phyloP scores from a whole-genome alignment of 345 rosid species.

The Isatis tinctoria region DNA sequence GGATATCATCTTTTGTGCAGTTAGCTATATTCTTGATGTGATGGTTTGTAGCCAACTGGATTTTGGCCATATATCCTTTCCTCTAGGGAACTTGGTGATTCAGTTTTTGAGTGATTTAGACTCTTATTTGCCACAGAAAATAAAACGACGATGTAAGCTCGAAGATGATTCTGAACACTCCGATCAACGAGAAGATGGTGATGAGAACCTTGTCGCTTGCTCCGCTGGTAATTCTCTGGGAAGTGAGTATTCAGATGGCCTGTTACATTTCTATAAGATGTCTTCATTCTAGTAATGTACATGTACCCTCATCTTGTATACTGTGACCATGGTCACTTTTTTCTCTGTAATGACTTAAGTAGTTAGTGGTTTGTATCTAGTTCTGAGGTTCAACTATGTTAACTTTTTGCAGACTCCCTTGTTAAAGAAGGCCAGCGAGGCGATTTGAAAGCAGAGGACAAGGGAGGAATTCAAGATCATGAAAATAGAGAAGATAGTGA shows the following conservation, averaged over 20 bases:
- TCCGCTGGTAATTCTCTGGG: slow-evolving; percentile 58
- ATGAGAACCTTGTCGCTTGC: slow-evolving; percentile 54
- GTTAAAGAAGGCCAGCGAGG: slow-evolving; percentile 56
- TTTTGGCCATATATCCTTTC: slow-evolving; percentile 40
- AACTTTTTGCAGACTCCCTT: slow-evolving; percentile 39
- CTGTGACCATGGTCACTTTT: neutral
- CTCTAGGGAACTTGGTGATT: slow-evolving; percentile 43
- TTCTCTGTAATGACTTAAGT: neutral
- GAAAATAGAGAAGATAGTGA: slow-evolving; percentile 59
- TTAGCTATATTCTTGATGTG: neutral
- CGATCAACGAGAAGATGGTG: slow-evolving; percentile 62
- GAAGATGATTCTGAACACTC: slow-evolving; percentile 53
- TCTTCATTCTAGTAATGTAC: neutral
- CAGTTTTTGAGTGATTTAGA: slow-evolving; percentile 51
- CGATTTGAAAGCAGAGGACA: slow-evolving; percentile 57
- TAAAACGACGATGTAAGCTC: slow-evolving; percentile 36
- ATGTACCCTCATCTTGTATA: neutral
- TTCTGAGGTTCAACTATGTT: neutral
- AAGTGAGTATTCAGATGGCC: slow-evolving; percentile 44
- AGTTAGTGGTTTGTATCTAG: slow-evolving; percentile 1
- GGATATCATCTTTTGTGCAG: slow-evolving; percentile 1
- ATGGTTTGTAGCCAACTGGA: neutral
- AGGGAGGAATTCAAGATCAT: slow-evolving; percentile 49
- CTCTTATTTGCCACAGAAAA: slow-evolving; percentile 53
- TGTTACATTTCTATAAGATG: slow-evolving; percentile 2